These are phyloP conservation scores for Kingdonia uniflora DNA, from an alignment of 164 flowering plant genomes.

Conservation along the genomic window DNA sequence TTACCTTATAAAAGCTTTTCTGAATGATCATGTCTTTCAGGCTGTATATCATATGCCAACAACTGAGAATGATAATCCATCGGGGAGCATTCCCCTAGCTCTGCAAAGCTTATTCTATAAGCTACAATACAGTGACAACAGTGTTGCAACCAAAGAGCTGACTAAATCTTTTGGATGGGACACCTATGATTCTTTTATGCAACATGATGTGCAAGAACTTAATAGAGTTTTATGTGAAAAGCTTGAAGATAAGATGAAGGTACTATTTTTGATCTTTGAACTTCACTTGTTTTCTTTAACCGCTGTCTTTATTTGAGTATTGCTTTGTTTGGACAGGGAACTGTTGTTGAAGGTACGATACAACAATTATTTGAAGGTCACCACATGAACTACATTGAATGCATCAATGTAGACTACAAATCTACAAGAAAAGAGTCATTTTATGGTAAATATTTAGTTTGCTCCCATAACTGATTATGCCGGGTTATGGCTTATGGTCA, in stretches of 20 bases:
- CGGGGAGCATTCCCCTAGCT: conserved; percentile 88
- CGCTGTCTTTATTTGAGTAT: conserved; percentile 3
- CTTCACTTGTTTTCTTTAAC: neutral
- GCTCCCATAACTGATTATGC: neutral
- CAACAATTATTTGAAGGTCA: conserved; percentile 94
- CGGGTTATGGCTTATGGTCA: too few species aligned
- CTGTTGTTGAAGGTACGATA: conserved; percentile 94
- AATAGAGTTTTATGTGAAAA: conserved; percentile 87
- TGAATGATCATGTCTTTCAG: conserved; percentile 27
- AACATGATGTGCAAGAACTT: conserved; percentile 95
- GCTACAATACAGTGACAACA: conserved; percentile 79
- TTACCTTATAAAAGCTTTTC: conserved; percentile 3
- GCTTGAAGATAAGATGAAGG: conserved; percentile 97
- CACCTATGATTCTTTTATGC: conserved; percentile 94
- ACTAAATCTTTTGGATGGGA: conserved; percentile 99
- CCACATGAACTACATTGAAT: conserved; percentile 90
- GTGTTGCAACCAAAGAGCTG: conserved; percentile 90
- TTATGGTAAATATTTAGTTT: conserved; percentile 48
- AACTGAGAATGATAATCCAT: conserved; percentile 86
- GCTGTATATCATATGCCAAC: conserved; percentile 98
- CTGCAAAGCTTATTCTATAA: conserved; percentile 87
- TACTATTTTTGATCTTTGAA: conserved; percentile 6
- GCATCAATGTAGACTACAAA: conserved; percentile 91
- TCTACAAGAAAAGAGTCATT: conserved; percentile 94
- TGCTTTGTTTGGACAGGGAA: conserved; percentile 39